Evolutionary conservation across 2,329 filamentous ascomycete genomes (phyloP).

Genomic region (Penicillium italicum): DNA sequence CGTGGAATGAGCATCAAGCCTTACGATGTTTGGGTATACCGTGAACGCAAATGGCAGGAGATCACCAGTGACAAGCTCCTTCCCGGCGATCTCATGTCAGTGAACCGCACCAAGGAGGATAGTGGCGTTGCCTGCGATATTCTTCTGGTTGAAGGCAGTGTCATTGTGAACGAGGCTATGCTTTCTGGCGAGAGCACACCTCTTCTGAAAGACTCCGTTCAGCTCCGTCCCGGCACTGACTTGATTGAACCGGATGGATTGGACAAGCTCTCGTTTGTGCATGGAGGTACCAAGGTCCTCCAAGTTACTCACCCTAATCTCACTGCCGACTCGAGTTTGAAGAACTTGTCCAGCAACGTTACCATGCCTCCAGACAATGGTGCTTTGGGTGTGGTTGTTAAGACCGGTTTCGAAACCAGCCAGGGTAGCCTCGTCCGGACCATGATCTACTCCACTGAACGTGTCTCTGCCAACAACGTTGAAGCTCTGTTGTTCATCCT

Average conservation of each 20-base stretch:
- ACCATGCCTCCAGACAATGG: constrained; percentile 86
- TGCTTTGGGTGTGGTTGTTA: constrained; percentile 88
- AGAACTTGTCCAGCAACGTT: constrained; percentile 70
- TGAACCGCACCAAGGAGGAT: constrained; percentile 91
- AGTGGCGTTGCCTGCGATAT: constrained; percentile 97
- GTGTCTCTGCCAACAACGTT: constrained; percentile 95
- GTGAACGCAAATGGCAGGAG: constrained; percentile 82
- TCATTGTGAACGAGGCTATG: constrained; percentile 99
- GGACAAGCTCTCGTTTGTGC: constrained; percentile 95
- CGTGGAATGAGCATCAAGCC: constrained; percentile 99
- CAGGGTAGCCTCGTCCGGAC: constrained; percentile 96
- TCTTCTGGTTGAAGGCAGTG: constrained; percentile 88
- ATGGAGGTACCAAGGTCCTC: constrained; percentile 94
- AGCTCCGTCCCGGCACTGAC: constrained; percentile 79
- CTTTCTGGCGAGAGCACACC: constrained; percentile 97
- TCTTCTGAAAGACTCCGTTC: constrained; percentile 90
- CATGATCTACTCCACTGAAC: constrained; percentile 99
- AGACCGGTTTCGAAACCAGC: constrained; percentile 97
- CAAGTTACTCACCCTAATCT: constrained; percentile 86
- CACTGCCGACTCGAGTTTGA: constrained; percentile 61
- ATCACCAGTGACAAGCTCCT: constrained; percentile 86
- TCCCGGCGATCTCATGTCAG: constrained; percentile 89
- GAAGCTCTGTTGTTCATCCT: constrained; percentile 97
- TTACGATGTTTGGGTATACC: constrained; percentile 88
- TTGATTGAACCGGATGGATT: constrained; percentile 80